Conservation (phyloP, 441 rosid species). For the Jatropha podagrica region DNA sequence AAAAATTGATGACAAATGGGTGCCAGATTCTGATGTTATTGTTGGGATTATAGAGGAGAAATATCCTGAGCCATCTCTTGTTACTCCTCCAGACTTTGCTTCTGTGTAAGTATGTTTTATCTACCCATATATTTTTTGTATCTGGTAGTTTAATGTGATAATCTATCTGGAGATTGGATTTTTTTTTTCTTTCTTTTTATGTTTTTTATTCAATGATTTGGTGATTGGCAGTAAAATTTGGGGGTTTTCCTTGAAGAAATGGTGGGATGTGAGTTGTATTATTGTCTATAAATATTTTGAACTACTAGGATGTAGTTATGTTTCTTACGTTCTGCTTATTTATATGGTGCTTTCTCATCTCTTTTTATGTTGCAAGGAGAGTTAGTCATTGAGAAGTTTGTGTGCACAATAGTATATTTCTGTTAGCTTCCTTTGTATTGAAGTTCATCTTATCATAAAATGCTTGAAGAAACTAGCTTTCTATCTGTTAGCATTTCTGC, state of each 20-base stretch:
- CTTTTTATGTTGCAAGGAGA: not conserved
- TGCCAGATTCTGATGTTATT: constrained; percentile 81
- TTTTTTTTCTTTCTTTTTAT: not conserved
- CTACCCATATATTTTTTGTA: not conserved
- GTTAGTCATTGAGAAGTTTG: not conserved
- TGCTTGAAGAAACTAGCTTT: not conserved
- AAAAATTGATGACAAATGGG: constrained; percentile 87
- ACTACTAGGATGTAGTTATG: not conserved
- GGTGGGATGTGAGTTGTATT: too few species aligned
- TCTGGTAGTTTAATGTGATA: not conserved
- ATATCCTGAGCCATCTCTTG: constrained; percentile 73
- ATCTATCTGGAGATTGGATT: not conserved
- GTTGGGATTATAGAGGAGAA: constrained; percentile 79
- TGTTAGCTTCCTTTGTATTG: not conserved
- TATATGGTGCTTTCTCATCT: not conserved
- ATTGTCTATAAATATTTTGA: not conserved
- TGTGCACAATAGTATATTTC: not conserved
- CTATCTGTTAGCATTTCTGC: not conserved
- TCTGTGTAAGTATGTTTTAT: constrained; percentile 48
- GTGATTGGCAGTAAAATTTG: not conserved
- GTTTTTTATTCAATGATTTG: not conserved
- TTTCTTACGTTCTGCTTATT: not conserved
- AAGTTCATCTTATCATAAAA: not conserved
- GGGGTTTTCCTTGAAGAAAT: constrained; percentile 1
- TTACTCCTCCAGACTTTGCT: constrained; percentile 62